Conservation (phyloP, 768 basidiomycete species). For the Tricholoma flavovirens region DNA sequence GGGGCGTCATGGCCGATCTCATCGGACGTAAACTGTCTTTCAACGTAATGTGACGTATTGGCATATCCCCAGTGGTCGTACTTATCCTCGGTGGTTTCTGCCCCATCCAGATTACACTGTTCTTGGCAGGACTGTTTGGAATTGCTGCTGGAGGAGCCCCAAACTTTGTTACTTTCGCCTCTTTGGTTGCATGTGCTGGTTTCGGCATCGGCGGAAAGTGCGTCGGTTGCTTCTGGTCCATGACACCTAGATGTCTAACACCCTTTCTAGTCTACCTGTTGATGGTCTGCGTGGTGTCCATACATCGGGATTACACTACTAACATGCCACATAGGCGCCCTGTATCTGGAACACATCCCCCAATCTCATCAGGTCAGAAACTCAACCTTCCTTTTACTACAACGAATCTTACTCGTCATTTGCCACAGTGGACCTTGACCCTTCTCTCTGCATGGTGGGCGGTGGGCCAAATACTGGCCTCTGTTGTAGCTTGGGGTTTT, state of each 20-base stretch:
- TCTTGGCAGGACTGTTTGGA: constrained; percentile 42
- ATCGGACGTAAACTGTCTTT: constrained; percentile 43
- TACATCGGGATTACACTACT: neutral
- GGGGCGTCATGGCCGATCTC: constrained; percentile 46
- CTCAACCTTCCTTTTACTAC: constrained; percentile 5
- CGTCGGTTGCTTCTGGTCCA: constrained; percentile 18
- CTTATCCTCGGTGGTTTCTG: neutral
- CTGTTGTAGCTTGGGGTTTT: constrained; percentile 49
- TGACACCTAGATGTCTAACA: constrained; percentile 17
- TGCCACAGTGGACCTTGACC: constrained; percentile 44
- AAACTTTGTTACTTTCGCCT: constrained; percentile 41
- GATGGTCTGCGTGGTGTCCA: constrained; percentile 32
- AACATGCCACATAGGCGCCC: constrained; percentile 24
- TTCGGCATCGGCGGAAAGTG: constrained; percentile 50
- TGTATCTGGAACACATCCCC: constrained; percentile 42
- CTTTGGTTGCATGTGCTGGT: constrained; percentile 41
- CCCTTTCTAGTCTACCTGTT: constrained; percentile 33
- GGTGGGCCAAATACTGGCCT: constrained; percentile 44
- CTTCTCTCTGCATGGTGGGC: constrained; percentile 53
- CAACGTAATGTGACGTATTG: constrained; percentile 22
- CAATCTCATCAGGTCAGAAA: constrained; percentile 32
- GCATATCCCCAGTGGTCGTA: neutral
- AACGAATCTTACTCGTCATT: neutral
- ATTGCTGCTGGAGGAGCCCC: constrained; percentile 41
- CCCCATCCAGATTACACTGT: constrained; percentile 22